Percentiles rank a stretch among this genome's conserved stretches.
Evolutionary conservation across 2,329 filamentous ascomycete species (phyloP).

Genomic region (Cladosporium sp.): DNA sequence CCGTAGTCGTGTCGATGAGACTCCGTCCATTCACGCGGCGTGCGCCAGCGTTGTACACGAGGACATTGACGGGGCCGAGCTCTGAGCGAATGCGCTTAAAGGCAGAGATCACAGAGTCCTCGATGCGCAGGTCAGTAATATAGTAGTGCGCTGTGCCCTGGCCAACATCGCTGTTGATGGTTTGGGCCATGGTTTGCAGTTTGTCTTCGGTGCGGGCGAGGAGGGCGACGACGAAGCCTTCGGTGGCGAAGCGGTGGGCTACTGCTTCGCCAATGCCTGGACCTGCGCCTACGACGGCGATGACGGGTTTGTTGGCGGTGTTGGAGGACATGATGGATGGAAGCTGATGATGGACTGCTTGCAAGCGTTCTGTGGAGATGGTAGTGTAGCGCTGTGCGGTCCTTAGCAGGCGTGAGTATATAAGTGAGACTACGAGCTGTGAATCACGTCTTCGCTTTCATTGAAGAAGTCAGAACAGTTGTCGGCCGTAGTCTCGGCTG

Average conservation of each 20-base stretch:
- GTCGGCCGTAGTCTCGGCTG: not conserved
- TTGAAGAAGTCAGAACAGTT: not conserved
- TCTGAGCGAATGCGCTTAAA: constrained; percentile 24
- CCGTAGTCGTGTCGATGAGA: constrained; percentile 26
- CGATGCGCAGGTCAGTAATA: constrained; percentile 25
- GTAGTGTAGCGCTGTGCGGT: not conserved
- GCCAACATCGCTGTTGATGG: constrained; percentile 24
- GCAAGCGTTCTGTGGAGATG: not conserved
- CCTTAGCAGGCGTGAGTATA: not conserved
- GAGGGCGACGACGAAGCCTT: constrained; percentile 28
- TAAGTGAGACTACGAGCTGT: not conserved
- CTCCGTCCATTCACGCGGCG: constrained; percentile 27
- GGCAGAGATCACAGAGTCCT: constrained; percentile 22
- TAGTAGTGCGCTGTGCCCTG: constrained; percentile 26
- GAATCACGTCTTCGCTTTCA: not conserved
- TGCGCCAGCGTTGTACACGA: constrained; percentile 29
- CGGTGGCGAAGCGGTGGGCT: constrained; percentile 27
- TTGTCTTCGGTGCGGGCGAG: constrained; percentile 30
- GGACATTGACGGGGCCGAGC: constrained; percentile 25
- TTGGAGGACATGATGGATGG: constrained; percentile 23
- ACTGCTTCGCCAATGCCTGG: constrained; percentile 32
- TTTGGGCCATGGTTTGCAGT: constrained; percentile 25
- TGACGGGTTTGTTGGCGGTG: constrained; percentile 22
- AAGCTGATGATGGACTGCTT: not conserved
- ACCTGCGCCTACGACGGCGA: constrained; percentile 30